A percentile compares a stretch with the other conserved stretches of the same genome.
Conservation (phyloP, 768 basidiomycete genomes). For the Leccinum barrowsii region DNA sequence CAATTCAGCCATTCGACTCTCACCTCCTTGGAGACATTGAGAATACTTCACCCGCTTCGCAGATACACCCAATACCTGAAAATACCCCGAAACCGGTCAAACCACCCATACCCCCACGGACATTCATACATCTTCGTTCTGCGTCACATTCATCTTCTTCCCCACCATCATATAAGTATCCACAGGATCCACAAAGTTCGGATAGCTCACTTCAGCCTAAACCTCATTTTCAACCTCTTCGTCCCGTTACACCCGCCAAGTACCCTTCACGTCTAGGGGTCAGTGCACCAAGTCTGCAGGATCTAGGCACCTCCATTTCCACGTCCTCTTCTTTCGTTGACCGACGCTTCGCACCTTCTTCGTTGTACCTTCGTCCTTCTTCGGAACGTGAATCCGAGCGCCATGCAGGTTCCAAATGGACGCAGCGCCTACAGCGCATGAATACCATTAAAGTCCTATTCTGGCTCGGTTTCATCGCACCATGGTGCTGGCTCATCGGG, state of each 20-base stretch:
- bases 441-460: conserved; percentile 57
- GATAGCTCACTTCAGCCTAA: conserved; percentile 15
- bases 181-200: conserved; percentile 14
- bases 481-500: conserved; percentile 73
- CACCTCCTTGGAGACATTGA: conserved; percentile 12
- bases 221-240: conserved; percentile 11
- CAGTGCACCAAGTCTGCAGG: conserved; percentile 27
- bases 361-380: conserved; percentile 34
- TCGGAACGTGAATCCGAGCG: conserved; percentile 32
- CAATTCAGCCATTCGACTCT: conserved; percentile 18
- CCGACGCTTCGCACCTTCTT: conserved; percentile 46
- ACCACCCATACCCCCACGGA: conserved; percentile 21
- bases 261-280: conserved; percentile 12
- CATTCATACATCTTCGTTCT: conserved; percentile 13
- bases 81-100: conserved; percentile 8
- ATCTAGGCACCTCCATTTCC: conserved; percentile 28
- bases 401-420: conserved; percentile 14
- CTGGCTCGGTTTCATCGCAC: conserved; percentile 70
- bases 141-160: conserved; percentile 16
- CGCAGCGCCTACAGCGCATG: conserved; percentile 2
- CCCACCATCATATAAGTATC: conserved; percentile 26
- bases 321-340: conserved; percentile 51
- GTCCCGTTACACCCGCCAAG: conserved; percentile 4
- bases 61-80: conserved; percentile 1
- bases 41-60: conserved; percentile 4